Conservation (phyloP, 192 early-diverging fungal species). For the Backusella luteola region DNA sequence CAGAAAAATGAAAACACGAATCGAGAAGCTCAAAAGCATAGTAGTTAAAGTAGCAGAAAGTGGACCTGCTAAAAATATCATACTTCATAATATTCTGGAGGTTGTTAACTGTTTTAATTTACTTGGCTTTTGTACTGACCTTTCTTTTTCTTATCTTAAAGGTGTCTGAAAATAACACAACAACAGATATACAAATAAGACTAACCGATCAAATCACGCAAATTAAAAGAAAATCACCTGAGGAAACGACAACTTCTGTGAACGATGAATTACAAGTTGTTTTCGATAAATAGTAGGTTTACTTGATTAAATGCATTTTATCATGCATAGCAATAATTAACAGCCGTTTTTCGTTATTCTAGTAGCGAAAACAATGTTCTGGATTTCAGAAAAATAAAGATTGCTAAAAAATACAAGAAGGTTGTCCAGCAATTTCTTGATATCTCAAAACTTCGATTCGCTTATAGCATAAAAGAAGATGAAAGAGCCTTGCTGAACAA, state of each 20-base stretch:
- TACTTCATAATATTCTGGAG: neutral
- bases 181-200: neutral
- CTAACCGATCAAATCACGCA: neutral
- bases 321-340: neutral
- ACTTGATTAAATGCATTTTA: neutral
- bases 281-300: neutral
- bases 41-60: neutral
- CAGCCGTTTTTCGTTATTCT: neutral
- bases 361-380: neutral
- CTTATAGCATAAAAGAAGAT: too few species aligned
- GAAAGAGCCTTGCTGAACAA: too few species aligned
- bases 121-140: neutral
- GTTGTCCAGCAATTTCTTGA: neutral
- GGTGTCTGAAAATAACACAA: neutral
- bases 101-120: neutral
- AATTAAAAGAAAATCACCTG: neutral
- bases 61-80: neutral
- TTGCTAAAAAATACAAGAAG: neutral
- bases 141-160: neutral
- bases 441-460: too few species aligned
- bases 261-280: neutral
- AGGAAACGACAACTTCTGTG: neutral
- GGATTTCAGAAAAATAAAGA: neutral
- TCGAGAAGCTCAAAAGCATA: neutral
- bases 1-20: neutral